Evolutionary conservation across 331 rosid genomes (phyloP).

Genomic region (Erythrophleum ivorense): DNA sequence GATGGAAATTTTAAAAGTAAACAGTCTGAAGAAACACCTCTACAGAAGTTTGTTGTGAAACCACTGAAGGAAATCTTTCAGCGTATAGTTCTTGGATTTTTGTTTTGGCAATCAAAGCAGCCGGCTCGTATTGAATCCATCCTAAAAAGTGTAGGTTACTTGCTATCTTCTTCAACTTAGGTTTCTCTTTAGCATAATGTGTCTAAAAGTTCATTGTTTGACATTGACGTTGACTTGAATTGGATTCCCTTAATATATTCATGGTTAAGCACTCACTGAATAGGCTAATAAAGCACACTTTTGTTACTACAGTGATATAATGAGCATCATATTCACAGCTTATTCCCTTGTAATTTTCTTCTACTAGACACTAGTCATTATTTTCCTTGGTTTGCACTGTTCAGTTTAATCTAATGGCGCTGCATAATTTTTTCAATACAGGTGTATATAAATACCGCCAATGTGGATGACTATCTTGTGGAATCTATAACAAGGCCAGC

Average conservation of each 20-base stretch:
- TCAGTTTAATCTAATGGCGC: neutral
- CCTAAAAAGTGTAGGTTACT: constrained; percentile 74
- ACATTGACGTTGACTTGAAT: neutral
- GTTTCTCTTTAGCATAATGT: constrained; percentile 8
- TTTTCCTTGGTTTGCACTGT: constrained; percentile 15
- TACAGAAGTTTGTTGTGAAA: constrained; percentile 65
- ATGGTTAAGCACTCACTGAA: neutral
- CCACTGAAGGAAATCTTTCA: constrained; percentile 85
- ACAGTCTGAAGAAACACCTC: constrained; percentile 63
- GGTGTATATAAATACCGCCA: constrained; percentile 76
- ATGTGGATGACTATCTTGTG: constrained; percentile 94
- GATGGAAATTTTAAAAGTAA: constrained; percentile 49
- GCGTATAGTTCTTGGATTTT: constrained; percentile 77
- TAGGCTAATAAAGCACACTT: constrained; percentile 10
- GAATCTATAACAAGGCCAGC: constrained; percentile 88
- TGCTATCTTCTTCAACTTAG: constrained; percentile 18
- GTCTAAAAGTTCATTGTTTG: neutral
- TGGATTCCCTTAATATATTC: neutral
- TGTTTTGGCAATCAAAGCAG: constrained; percentile 96
- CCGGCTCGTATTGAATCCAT: constrained; percentile 78
- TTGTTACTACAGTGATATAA: neutral
- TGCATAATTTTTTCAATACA: constrained; percentile 42
- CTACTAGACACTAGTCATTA: neutral
- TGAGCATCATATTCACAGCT: neutral
- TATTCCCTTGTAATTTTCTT: neutral